phyloP scores from a whole-genome alignment of 2,329 filamentous ascomycete species.

The Aspergillus persii region DNA sequence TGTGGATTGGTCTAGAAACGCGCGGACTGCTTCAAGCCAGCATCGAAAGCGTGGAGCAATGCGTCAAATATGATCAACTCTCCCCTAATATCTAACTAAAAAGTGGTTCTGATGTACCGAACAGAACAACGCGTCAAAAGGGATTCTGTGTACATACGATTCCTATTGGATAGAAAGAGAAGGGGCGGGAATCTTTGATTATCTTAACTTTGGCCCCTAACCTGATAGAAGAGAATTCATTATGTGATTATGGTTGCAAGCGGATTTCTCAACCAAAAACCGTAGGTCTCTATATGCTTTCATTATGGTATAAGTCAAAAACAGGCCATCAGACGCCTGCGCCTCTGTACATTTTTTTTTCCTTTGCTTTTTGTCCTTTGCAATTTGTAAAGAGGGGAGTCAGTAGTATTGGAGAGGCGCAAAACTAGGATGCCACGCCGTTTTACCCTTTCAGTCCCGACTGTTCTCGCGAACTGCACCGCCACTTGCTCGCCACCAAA shows the following conservation, averaged over 20 bases:
- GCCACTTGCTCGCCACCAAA: constrained; percentile 88
- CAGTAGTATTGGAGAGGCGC: background rate
- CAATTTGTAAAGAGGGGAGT: constrained; percentile 24
- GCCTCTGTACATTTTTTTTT: constrained; percentile 6
- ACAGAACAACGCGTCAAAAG: no score
- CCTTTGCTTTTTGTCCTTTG: constrained; percentile 7
- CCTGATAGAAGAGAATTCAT: no score
- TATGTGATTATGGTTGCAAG: no score
- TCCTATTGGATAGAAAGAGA: background rate
- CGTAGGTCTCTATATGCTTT: background rate
- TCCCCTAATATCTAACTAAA: constrained; percentile 72
- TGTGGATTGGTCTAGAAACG: constrained; percentile 89
- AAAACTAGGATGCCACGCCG: background rate
- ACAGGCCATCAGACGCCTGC: constrained; percentile 24
- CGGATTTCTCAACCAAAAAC: background rate
- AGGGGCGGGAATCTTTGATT: no score
- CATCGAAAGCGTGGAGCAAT: constrained; percentile 82
- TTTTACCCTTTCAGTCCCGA: constrained; percentile 5
- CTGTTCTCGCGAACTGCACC: constrained; percentile 52
- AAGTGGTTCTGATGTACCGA: no score
- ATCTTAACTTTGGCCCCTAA: no score
- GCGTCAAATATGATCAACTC: constrained; percentile 85
- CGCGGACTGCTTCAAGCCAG: constrained; percentile 86
- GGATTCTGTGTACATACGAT: background rate
- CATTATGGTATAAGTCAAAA: constrained; percentile 1